Percentiles rank a stretch among this genome's conserved stretches.
Conservation (phyloP, 2,329 filamentous ascomycete genomes). For the Venturiaceae sp. region DNA sequence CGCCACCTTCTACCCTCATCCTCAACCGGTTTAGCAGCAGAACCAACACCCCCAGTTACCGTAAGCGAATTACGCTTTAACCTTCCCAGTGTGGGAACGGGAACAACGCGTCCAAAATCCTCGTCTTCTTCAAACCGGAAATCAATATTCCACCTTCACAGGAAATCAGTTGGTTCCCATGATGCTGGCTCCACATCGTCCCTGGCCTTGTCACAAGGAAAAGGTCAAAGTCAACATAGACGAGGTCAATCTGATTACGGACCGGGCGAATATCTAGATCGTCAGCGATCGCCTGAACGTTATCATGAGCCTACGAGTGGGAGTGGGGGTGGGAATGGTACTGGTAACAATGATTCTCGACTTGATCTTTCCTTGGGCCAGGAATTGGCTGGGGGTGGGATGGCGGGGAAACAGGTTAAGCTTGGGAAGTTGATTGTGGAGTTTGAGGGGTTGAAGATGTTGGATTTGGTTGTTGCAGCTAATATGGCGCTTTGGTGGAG, state of each 20-base stretch:
- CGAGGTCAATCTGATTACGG: neutral
- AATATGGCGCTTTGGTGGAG: slow-evolving; percentile 94
- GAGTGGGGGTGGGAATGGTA: neutral
- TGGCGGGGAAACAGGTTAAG: slow-evolving; percentile 78
- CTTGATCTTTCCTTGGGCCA: slow-evolving; percentile 68
- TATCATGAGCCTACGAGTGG: neutral
- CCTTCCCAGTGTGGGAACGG: slow-evolving; percentile 44
- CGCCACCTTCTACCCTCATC: slow-evolving; percentile 10
- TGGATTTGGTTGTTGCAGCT: slow-evolving; percentile 82
- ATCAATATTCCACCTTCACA: neutral
- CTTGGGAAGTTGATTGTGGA: slow-evolving; percentile 86
- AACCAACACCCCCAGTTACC: slow-evolving; percentile 22
- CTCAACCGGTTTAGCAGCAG: neutral
- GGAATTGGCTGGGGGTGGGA: slow-evolving; percentile 79
- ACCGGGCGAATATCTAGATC: neutral
- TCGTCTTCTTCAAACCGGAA: neutral
- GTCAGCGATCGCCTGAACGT: neutral
- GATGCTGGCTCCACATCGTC: neutral
- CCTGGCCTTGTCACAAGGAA: neutral
- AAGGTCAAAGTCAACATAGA: too few species aligned
- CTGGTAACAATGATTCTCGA: neutral
- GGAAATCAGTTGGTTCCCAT: neutral
- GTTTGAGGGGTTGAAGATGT: slow-evolving; percentile 87
- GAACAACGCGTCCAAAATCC: neutral
- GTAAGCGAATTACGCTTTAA: slow-evolving; percentile 90